Conservation (phyloP, 768 basidiomycete genomes). For the Mycena filopes region DNA sequence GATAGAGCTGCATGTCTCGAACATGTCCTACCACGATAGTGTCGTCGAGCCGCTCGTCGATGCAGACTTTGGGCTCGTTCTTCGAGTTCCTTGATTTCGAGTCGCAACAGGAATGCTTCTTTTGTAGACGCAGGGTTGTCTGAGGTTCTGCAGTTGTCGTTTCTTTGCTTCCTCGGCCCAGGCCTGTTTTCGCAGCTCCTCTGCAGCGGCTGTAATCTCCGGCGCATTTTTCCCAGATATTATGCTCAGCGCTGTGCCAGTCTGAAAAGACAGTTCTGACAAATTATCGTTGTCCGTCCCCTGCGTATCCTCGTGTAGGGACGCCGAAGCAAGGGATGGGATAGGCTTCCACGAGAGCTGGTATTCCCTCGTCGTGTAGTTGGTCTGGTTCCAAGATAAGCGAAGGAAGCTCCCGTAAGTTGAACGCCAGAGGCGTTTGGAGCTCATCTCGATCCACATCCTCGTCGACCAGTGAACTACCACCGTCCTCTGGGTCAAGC, state of each 20-base stretch:
- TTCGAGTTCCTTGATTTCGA: conserved; percentile 50
- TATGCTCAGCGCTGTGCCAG: conserved; percentile 22
- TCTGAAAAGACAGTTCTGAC: conserved; percentile 15
- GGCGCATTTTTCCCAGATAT: conserved; percentile 24
- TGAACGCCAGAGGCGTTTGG: conserved; percentile 26
- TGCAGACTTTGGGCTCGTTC: conserved; percentile 51
- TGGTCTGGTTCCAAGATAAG: conserved; percentile 5
- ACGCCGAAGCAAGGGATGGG: background rate
- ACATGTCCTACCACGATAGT: conserved; percentile 53
- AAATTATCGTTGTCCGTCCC: conserved; percentile 4
- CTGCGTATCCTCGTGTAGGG: background rate
- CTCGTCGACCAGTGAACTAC: background rate
- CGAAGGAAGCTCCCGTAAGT: conserved; percentile 16
- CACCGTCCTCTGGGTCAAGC: background rate
- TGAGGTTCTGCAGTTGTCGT: conserved; percentile 39
- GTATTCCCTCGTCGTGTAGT: background rate
- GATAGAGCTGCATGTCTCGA: conserved; percentile 8
- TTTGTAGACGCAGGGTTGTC: no score
- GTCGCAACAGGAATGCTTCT: conserved; percentile 52
- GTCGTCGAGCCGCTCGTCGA: conserved; percentile 56
- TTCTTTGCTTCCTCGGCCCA: conserved; percentile 48
- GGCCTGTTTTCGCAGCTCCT: conserved; percentile 53
- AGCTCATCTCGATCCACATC: conserved; percentile 23
- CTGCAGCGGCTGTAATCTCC: conserved; percentile 39
- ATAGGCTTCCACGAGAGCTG: conserved; percentile 1